Evolutionary conservation across 768 basidiomycete species (phyloP).

Genomic region (Porpolomopsis calyptriformis): DNA sequence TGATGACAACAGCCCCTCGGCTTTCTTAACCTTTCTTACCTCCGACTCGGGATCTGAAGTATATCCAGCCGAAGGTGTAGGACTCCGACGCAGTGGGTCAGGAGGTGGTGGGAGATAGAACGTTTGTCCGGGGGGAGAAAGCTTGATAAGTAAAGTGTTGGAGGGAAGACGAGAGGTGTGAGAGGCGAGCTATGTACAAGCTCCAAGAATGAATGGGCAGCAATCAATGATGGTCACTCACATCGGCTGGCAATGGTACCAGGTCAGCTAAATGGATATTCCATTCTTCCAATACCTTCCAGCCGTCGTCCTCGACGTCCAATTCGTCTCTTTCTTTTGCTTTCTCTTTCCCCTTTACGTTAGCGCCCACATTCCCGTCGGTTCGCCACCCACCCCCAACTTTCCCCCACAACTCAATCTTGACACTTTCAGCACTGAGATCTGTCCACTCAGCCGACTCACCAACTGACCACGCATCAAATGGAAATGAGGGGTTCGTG

Average conservation of each 20-base stretch:
- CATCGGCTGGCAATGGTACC: slow-evolving; percentile 49
- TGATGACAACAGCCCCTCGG: slow-evolving; percentile 11
- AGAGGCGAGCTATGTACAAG: slow-evolving; percentile 18
- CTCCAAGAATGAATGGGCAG: slow-evolving; percentile 7
- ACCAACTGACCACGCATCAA: slow-evolving; percentile 39
- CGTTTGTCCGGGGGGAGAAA: slow-evolving; percentile 50
- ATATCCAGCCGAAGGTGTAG: slow-evolving; percentile 54
- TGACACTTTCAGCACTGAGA: slow-evolving; percentile 40
- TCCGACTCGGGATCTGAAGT: slow-evolving; percentile 63
- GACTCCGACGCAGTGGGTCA: slow-evolving; percentile 27
- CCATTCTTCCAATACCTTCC: slow-evolving; percentile 64
- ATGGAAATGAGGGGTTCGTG: slow-evolving; percentile 65
- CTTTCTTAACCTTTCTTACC: slow-evolving; percentile 31
- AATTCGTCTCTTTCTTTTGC: slow-evolving; percentile 9
- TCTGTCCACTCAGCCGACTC: slow-evolving; percentile 50
- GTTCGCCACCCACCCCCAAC: slow-evolving; percentile 18
- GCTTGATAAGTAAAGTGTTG: slow-evolving; percentile 60
- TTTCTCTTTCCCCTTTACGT: slow-evolving; percentile 38
- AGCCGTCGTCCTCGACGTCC: slow-evolving; percentile 25
- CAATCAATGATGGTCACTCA: slow-evolving; percentile 25
- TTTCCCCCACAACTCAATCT: slow-evolving; percentile 51
- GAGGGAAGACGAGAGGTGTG: slow-evolving; percentile 43
- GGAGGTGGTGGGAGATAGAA: slow-evolving; percentile 42
- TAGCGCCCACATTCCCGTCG: slow-evolving; percentile 17
- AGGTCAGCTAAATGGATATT: slow-evolving; percentile 49